These are phyloP conservation scores for Sphaerulina vaccinii DNA, from an alignment of 2,329 filamentous ascomycete species.

Conservation along the genomic window DNA sequence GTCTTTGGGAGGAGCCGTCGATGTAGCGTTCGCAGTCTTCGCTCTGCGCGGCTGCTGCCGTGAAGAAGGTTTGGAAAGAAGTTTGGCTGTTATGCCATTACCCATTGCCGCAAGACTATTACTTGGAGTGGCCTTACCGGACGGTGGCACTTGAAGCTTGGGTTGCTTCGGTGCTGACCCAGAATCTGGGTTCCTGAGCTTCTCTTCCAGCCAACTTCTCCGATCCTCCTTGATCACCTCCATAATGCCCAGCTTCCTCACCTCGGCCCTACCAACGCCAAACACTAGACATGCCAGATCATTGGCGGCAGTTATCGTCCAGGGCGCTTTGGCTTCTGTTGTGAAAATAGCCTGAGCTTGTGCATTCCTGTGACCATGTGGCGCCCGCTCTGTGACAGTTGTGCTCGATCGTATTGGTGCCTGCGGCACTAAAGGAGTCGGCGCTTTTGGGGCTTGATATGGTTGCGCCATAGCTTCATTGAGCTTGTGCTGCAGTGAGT, in stretches of 20 bases:
- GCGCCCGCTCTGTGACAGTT: conserved; percentile 41
- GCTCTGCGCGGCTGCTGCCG: conserved; percentile 58
- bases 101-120: conserved; percentile 61
- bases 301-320: conserved; percentile 95
- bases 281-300: conserved; percentile 97
- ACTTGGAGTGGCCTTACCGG: conserved; percentile 39
- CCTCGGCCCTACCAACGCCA: conserved; percentile 94
- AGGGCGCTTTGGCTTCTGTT: conserved; percentile 84
- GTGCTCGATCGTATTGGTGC: conserved; percentile 36
- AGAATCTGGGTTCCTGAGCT: conserved; percentile 65
- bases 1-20: conserved; percentile 43
- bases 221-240: conserved; percentile 91
- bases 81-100: conserved; percentile 80
- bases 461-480: conserved; percentile 83
- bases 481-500: conserved; percentile 76
- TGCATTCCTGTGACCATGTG: conserved; percentile 84
- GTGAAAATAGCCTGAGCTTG: conserved; percentile 98
- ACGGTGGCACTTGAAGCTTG: conserved; percentile 27
- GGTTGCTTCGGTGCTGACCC: conserved; percentile 25
- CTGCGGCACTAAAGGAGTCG: conserved; percentile 39
- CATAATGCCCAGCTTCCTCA: conserved; percentile 89
- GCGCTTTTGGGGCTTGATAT: conserved; percentile 61
- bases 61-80: conserved; percentile 78
- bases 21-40: conserved; percentile 62
- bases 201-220: conserved; percentile 83